Base-by-base conservation (phyloP, 495 filamentous ascomycete species). In the Penicillium manginii region DNA sequence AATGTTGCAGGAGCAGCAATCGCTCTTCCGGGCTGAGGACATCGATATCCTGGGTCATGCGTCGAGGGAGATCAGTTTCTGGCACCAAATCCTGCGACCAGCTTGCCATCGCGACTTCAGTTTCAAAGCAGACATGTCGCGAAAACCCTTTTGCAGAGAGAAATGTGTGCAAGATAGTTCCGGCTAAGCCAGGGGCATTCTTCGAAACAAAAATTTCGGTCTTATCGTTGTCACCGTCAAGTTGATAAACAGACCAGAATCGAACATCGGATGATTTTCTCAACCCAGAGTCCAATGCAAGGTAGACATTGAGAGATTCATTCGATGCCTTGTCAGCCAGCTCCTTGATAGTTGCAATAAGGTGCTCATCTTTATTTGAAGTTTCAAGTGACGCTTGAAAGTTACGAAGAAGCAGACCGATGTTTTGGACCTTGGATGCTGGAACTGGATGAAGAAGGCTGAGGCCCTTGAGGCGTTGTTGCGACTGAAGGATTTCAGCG, bases 121-220 rank as follows among this genome's bases (percentile, higher is more conserved):
- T 70, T 53, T 81, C 73, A 50, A 84, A 82, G 59, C 83, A 84
- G 48, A 82, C 67, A 53, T 80, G 73, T 6, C 84, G 74, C 9
- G 75, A 66, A 47, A 78, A 80, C 6, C 73, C 73, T 48, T 76
- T 76, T 15, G 74, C 78, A 4, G 82, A 84, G 0, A 87, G 63
- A 59, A 82, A 86, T 0, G 84, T 83, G 57, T 87, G 84, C 11
- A 87, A 62, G 8, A 86, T 71, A 2, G 82, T 81, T 4, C 77
- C 75, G 6, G 72, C 66, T 2, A 83, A 56, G 50, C 83, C 80
- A 18, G 74, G 74, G 0, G 78, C 78, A 31, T 81, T 83, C 54
- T 84, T 84, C 11, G 84, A 87, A 2, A 80, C 63, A 49, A 80
- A 87, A 11, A 87, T 68, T 22, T 81, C 77, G 8, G 79, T 51